Evolutionary conservation across 2,329 filamentous ascomycete genomes (phyloP).

Genomic region (Phialemoniopsis sp.): DNA sequence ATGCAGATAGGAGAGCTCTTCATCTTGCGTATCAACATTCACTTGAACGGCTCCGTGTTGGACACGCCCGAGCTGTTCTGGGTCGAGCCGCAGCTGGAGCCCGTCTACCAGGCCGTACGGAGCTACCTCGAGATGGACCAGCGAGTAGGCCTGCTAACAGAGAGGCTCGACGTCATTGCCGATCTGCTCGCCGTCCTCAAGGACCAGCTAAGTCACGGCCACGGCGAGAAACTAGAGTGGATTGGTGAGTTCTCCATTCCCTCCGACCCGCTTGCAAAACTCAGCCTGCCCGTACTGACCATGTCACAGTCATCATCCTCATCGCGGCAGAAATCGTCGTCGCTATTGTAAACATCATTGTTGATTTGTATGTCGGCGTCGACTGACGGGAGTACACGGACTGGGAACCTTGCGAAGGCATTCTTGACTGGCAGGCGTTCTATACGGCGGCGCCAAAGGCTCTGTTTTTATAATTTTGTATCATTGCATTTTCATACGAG

Average conservation of each 20-base stretch:
- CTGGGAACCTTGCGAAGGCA: no score
- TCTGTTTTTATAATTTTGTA: not conserved
- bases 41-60: constrained; percentile 92
- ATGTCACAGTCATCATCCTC: constrained; percentile 73
- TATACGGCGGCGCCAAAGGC: not conserved
- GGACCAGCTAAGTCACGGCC: constrained; percentile 90
- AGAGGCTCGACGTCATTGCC: constrained; percentile 87
- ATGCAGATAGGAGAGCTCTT: constrained; percentile 99
- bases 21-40: constrained; percentile 95
- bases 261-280: no score
- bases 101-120: constrained; percentile 90
- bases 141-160: constrained; percentile 81
- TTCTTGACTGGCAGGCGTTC: not conserved
- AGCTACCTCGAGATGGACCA: constrained; percentile 99
- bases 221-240: constrained; percentile 86
- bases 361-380: constrained; percentile 73
- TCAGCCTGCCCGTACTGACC: constrained; percentile 9
- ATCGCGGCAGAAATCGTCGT: constrained; percentile 95
- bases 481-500: not conserved
- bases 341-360: constrained; percentile 88
- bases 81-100: constrained; percentile 95
- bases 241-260: constrained; percentile 60
- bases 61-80: constrained; percentile 98
- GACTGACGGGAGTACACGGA: constrained; percentile 9
- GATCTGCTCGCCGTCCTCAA: constrained; percentile 91